Percentiles rank a stretch among this genome's conserved stretches.
Conservation (phyloP, 1,284 basidiomycete species). For the Cryptococcus sp. region DNA sequence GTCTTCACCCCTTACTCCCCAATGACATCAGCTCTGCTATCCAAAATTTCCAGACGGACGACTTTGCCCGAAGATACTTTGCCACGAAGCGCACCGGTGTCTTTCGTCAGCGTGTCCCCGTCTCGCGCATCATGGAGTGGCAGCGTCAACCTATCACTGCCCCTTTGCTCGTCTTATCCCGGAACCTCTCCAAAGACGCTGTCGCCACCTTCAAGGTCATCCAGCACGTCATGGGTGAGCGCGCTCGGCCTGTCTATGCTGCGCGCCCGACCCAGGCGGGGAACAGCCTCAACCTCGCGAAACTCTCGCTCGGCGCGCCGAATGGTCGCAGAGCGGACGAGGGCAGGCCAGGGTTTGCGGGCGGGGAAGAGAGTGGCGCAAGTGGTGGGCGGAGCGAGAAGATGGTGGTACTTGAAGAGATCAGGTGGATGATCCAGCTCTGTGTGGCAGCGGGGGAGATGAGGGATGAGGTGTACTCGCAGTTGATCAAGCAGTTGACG, state of each 20-base stretch:
- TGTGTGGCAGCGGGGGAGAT: slow-evolving; percentile 74
- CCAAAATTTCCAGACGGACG: slow-evolving; percentile 74
- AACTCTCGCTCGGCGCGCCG: neutral
- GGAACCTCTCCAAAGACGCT: slow-evolving; percentile 59
- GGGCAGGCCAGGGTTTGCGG: slow-evolving; percentile 9
- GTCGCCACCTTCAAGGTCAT: slow-evolving; percentile 81
- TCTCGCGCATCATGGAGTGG: slow-evolving; percentile 82
- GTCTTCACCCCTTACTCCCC: slow-evolving; percentile 67
- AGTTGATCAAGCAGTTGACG: slow-evolving; percentile 83
- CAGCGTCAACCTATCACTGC: slow-evolving; percentile 70
- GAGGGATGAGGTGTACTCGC: slow-evolving; percentile 87
- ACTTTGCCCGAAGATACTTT: slow-evolving; percentile 81
- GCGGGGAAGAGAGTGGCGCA: neutral
- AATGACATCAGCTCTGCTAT: slow-evolving; percentile 74
- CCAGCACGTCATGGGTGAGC: slow-evolving; percentile 86
- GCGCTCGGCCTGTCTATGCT: slow-evolving; percentile 57
- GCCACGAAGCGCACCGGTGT: slow-evolving; percentile 80
- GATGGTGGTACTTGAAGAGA: slow-evolving; percentile 66
- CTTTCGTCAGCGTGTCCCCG: slow-evolving; percentile 65
- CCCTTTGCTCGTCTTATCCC: slow-evolving; percentile 68
- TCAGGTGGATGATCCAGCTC: slow-evolving; percentile 75
- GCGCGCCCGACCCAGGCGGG: slow-evolving; percentile 15
- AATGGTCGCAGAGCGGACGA: slow-evolving; percentile 10
- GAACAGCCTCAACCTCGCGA: slow-evolving; percentile 6
- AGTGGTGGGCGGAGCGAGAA: slow-evolving; percentile 27